phyloP scores from a whole-genome alignment of 2,329 filamentous ascomycete genomes.

The Trematosphaeria pertusa region DNA sequence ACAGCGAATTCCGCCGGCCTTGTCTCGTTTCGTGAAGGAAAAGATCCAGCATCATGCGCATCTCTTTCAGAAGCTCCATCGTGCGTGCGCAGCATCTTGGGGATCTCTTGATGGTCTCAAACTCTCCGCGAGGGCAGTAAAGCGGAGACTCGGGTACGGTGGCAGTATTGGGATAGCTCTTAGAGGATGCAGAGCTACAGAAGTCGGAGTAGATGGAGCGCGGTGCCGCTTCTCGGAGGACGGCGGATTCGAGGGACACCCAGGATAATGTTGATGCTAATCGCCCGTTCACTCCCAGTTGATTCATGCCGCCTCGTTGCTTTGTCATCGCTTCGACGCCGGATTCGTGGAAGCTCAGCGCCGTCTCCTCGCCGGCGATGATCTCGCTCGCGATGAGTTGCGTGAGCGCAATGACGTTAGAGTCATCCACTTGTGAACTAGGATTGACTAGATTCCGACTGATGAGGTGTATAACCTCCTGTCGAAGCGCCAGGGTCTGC shows the following conservation, averaged over 20 bases:
- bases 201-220: conserved; percentile 36
- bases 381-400: conserved; percentile 46
- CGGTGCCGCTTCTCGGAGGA: conserved; percentile 39
- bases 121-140: conserved; percentile 36
- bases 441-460: conserved; percentile 32
- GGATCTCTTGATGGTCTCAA: conserved; percentile 36
- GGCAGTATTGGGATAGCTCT: conserved; percentile 22
- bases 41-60: conserved; percentile 39
- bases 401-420: conserved; percentile 44
- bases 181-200: conserved; percentile 20
- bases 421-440: conserved; percentile 32
- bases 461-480: conserved; percentile 45
- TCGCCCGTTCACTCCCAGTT: conserved; percentile 39
- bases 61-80: conserved; percentile 33
- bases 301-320: conserved; percentile 41
- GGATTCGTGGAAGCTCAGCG: conserved; percentile 32
- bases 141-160: conserved; percentile 47
- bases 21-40: conserved; percentile 31
- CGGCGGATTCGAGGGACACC: conserved; percentile 40
- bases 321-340: conserved; percentile 42
- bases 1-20: conserved; percentile 22
- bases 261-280: conserved; percentile 42
- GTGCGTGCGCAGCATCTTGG: conserved; percentile 18
- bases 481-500: conserved; percentile 37
- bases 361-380: conserved; percentile 32